These are phyloP conservation scores for Acorus gramineus DNA, from an alignment of 106 monocot species.

Conservation along the genomic window DNA sequence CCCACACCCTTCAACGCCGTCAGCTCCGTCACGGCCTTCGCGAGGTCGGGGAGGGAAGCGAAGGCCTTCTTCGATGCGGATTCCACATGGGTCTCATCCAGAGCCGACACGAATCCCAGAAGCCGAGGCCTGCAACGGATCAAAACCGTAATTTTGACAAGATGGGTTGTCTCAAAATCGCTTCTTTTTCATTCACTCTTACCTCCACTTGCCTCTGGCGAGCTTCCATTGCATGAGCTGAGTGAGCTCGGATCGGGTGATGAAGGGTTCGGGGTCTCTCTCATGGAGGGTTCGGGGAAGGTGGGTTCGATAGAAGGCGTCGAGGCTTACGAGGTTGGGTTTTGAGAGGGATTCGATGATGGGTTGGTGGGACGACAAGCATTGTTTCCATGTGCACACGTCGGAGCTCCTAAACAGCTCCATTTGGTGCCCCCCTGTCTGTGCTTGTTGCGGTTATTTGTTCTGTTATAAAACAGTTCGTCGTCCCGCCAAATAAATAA, in stretches of 20 bases:
- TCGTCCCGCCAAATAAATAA: too few species aligned
- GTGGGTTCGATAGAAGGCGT: constrained; percentile 54
- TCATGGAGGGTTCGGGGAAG: constrained; percentile 44
- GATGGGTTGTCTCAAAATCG: not conserved
- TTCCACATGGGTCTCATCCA: constrained; percentile 52
- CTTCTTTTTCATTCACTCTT: not conserved
- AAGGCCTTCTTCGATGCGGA: constrained; percentile 62
- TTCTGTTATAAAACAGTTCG: too few species aligned
- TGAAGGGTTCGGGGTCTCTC: constrained; percentile 54
- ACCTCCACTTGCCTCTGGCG: constrained; percentile 92
- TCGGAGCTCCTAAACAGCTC: constrained; percentile 24
- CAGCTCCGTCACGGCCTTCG: constrained; percentile 53
- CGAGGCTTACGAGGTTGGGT: constrained; percentile 55
- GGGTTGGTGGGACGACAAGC: constrained; percentile 37
- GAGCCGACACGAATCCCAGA: constrained; percentile 45
- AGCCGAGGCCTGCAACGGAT: constrained; percentile 44
- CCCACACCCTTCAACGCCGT: constrained; percentile 80
- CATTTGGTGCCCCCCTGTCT: too few species aligned
- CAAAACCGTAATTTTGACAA: not conserved
- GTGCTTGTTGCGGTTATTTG: too few species aligned
- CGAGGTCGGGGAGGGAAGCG: constrained; percentile 47
- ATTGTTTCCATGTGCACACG: constrained; percentile 36
- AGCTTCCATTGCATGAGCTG: constrained; percentile 90
- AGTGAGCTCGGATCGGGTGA: constrained; percentile 61
- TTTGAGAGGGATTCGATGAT: constrained; percentile 42